Evolutionary conservation across 2,329 filamentous ascomycete species (phyloP).

Genomic region (Colletotrichum sp.): DNA sequence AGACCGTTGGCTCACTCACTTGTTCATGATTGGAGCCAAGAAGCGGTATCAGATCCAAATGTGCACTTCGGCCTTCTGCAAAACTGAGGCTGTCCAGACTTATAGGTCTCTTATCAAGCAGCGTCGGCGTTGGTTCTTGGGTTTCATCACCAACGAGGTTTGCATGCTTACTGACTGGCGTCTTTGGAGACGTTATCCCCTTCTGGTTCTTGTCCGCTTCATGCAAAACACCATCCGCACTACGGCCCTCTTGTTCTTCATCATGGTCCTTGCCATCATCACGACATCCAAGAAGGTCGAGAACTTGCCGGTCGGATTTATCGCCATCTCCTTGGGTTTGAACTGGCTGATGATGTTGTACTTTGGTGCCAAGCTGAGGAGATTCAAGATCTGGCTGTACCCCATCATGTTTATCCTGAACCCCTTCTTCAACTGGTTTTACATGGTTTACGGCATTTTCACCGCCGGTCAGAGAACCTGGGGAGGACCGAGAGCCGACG

Average conservation of each 20-base stretch:
- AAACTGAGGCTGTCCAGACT: conserved; percentile 94
- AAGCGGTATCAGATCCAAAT: conserved; percentile 95
- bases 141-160: conserved; percentile 97
- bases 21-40: conserved; percentile 98
- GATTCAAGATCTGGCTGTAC: conserved; percentile 95
- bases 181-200: conserved; percentile 88
- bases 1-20: conserved; percentile 94
- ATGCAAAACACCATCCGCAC: conserved; percentile 97
- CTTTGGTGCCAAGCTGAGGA: conserved; percentile 84
- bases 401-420: conserved; percentile 95
- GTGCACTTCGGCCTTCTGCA: conserved; percentile 97
- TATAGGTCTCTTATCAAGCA: conserved; percentile 89
- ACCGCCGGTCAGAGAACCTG: conserved; percentile 94
- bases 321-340: conserved; percentile 87
- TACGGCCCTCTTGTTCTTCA: conserved; percentile 91
- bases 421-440: conserved; percentile 97
- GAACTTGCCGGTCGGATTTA: conserved; percentile 90
- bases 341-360: conserved; percentile 98
- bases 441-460: conserved; percentile 97
- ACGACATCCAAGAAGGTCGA: conserved; percentile 81
- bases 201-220: conserved; percentile 85
- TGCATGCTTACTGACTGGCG: conserved; percentile 97
- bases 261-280: conserved; percentile 85
- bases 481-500: conserved; percentile 92
- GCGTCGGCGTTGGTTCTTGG: conserved; percentile 93